Evolutionary conservation across 2,329 filamentous ascomycete species (phyloP), one percentile per base, ranked within the genome.

Genomic region (Capronia coronata): DNA sequence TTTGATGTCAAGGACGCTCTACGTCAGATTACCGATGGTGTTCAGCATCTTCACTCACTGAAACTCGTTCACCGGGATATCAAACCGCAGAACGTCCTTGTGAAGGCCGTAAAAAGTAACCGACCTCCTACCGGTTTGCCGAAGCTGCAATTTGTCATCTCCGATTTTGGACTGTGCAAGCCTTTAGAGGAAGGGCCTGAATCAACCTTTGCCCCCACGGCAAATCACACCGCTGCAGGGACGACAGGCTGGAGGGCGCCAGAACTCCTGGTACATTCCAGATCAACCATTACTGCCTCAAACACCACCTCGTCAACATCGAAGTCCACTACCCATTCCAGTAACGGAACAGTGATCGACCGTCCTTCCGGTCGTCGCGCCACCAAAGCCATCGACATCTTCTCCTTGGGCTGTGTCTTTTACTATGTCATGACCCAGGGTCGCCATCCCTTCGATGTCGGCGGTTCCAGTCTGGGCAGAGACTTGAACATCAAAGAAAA

Each of bases 401-500:
- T 98, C 71, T 95, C 90, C 0, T 78, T 98, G 29, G 93, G 93
- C 1, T 84, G 95, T 46, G 89, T 98, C n/a, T 98, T 96, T 73
- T 97, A 90, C 71, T 98, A 96, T 66, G 90, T 97, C n/a, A 76
- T 98, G 52, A 96, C 91, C 1, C 86, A 89, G 55, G 93, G 93
- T 13, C 80, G 78, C 1, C 93, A 98, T 66, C 93, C 93, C 0
- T 98, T 94, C 62, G 91, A 96, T 64, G 90, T 89, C 55, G 90
- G 93, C 48, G 89, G 93, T 63, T 83, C 88, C 43, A 97, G 93
- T 73, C 94, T 94, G 80, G 60, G 53, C 25, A 82, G 93, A 45
- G 93, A 98, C 68, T 86, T 94, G 61, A 97, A 98, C 67, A 97
- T 98, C 62, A 89, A 94, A 62, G 94, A 94, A 66, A 87, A 87